phyloP scores from a whole-genome alignment of 495 filamentous ascomycete genomes.

The Aspergillus affinis region DNA sequence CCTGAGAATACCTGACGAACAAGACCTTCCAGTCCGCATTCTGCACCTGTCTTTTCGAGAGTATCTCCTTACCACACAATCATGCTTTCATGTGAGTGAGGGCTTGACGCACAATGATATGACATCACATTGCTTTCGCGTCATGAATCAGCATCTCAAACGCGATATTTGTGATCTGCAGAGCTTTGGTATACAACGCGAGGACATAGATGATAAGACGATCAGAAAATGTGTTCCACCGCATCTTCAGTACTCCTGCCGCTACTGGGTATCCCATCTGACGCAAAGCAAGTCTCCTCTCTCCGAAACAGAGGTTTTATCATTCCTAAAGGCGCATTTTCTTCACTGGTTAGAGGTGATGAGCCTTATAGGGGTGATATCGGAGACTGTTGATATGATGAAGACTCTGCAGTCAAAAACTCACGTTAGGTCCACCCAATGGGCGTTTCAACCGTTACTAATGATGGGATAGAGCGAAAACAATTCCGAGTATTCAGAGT shows the following conservation, averaged over 20 bases:
- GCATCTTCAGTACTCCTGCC: constrained; percentile 39
- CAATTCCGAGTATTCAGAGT: constrained; percentile 20
- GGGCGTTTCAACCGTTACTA: constrained; percentile 5
- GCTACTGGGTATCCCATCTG: constrained; percentile 47
- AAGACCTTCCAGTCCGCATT: background rate
- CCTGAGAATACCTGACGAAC: constrained; percentile 2
- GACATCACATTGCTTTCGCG: background rate
- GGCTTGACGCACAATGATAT: background rate
- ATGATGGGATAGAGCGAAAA: constrained; percentile 8
- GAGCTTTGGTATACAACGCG: constrained; percentile 20
- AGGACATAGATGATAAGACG: constrained; percentile 21
- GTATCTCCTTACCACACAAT: background rate
- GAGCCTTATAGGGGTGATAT: constrained; percentile 28
- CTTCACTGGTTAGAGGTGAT: constrained; percentile 46
- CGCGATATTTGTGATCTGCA: constrained; percentile 39
- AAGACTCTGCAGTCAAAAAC: constrained; percentile 8
- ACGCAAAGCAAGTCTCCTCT: background rate
- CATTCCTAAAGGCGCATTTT: constrained; percentile 40
- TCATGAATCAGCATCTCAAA: constrained; percentile 3
- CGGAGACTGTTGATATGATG: constrained; percentile 1
- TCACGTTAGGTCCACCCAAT: constrained; percentile 6
- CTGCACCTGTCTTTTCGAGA: background rate
- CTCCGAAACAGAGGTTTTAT: constrained; percentile 3
- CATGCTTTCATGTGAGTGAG: background rate
- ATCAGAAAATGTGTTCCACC: constrained; percentile 26